These are phyloP conservation scores for Alternaria novae-zelandiae DNA, from an alignment of 2,329 filamentous ascomycete genomes.

Conservation along the genomic window DNA sequence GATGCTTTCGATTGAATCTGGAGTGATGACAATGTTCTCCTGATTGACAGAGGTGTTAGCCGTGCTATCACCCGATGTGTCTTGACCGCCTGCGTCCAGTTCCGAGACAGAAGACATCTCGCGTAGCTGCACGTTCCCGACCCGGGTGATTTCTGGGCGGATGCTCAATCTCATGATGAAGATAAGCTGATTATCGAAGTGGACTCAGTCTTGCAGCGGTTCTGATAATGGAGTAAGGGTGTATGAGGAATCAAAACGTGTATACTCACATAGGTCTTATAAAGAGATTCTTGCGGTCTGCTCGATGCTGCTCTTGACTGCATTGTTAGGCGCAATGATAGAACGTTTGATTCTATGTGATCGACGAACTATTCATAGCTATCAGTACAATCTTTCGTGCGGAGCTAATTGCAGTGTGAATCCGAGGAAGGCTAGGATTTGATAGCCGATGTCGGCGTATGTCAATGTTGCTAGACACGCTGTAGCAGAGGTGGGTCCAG, in stretches of 20 bases:
- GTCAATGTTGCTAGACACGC: background rate
- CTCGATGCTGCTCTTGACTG: background rate
- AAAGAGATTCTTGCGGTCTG: background rate
- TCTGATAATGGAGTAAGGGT: background rate
- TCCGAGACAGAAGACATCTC: constrained; percentile 13
- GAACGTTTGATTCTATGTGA: background rate
- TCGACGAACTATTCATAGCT: background rate
- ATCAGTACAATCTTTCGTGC: background rate
- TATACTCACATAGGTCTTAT: background rate
- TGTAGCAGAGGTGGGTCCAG: background rate
- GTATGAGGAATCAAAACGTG: background rate
- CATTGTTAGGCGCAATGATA: background rate
- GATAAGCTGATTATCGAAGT: background rate
- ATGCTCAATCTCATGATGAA: background rate
- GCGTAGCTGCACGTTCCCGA: constrained; percentile 18
- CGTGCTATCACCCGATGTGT: background rate
- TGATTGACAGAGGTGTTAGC: background rate
- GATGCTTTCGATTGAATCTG: constrained; percentile 3
- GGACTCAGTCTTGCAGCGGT: background rate
- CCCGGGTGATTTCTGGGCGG: background rate
- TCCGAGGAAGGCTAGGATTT: background rate
- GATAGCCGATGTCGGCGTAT: background rate
- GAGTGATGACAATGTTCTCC: constrained; percentile 8
- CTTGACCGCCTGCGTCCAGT: constrained; percentile 13
- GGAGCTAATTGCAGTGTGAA: background rate